These are phyloP conservation scores for Platanthera zijinensis DNA, from an alignment of 106 monocot genomes.

Conservation along the genomic window DNA sequence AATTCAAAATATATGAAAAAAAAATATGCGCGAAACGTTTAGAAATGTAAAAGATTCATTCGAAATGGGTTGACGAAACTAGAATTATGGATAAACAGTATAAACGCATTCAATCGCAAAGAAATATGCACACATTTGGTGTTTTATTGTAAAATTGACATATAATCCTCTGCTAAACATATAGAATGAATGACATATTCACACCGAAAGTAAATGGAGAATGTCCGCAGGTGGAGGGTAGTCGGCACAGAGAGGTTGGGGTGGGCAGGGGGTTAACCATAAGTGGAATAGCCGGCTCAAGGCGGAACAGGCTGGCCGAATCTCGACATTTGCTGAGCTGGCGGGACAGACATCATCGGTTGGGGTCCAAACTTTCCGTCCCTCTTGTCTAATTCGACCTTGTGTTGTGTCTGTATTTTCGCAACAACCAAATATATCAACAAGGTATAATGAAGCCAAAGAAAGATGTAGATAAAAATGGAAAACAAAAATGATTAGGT, in stretches of 20 bases:
- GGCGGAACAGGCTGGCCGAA: slow-evolving; percentile 71
- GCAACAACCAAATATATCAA: neutral
- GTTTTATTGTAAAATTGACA: neutral
- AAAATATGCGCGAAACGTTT: neutral
- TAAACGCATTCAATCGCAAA: neutral
- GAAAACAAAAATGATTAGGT: neutral
- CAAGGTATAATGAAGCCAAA: neutral
- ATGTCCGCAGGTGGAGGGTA: neutral
- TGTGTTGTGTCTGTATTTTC: slow-evolving; percentile 73
- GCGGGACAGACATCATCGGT: slow-evolving; percentile 68
- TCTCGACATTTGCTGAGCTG: slow-evolving; percentile 86
- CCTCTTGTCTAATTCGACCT: slow-evolving; percentile 96
- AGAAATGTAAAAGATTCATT: neutral
- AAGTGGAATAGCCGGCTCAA: slow-evolving; percentile 43
- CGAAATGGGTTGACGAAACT: neutral
- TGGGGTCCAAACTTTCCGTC: slow-evolving; percentile 85
- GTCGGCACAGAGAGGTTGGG: slow-evolving; percentile 1
- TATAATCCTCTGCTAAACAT: neutral
- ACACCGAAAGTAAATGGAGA: neutral
- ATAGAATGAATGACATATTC: neutral
- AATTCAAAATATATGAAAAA: too few species aligned
- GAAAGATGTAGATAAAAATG: neutral
- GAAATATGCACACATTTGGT: neutral
- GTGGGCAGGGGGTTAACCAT: slow-evolving; percentile 47
- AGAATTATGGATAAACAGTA: neutral